Percentiles rank a stretch among this genome's conserved stretches.
phyloP scores from a whole-genome alignment of 352 stramenopile genomes.

The Phytophthora sansomeana region DNA sequence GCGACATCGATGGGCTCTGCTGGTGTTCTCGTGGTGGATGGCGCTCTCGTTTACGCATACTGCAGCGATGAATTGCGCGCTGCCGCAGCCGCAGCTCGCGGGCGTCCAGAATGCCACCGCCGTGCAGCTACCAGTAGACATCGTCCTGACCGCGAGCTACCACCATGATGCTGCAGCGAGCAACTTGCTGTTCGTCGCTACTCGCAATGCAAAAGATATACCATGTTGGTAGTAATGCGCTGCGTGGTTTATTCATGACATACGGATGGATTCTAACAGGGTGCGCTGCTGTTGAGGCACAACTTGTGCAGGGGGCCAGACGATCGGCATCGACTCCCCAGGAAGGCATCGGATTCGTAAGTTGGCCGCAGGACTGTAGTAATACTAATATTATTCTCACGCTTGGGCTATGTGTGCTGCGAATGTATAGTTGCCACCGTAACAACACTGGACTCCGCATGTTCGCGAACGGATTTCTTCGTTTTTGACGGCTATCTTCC shows the following conservation, averaged over 20 bases:
- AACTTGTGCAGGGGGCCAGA: constrained; percentile 24
- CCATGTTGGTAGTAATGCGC: constrained; percentile 28
- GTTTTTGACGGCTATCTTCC: constrained; percentile 35
- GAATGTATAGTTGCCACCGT: constrained; percentile 20
- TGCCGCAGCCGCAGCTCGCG: constrained; percentile 35
- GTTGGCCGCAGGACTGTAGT: neutral
- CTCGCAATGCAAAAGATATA: constrained; percentile 27
- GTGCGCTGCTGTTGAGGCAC: neutral
- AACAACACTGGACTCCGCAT: constrained; percentile 11
- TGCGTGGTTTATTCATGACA: neutral
- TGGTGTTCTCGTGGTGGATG: constrained; percentile 9
- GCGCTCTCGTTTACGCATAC: neutral
- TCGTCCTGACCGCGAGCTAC: constrained; percentile 27
- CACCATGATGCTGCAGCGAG: neutral
- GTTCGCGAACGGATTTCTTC: constrained; percentile 41
- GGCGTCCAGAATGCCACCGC: constrained; percentile 41
- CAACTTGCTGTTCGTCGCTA: constrained; percentile 23
- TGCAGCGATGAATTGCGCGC: constrained; percentile 31
- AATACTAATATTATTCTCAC: too few relatives aligned
- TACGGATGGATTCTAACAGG: neutral
- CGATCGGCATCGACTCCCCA: constrained; percentile 29
- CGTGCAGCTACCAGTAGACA: constrained; percentile 25
- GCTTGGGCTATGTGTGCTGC: neutral
- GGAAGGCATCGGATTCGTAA: constrained; percentile 44
- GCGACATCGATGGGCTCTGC: neutral